phyloP scores from a whole-genome alignment of 768 basidiomycete genomes.

The Auricularia sp. region DNA sequence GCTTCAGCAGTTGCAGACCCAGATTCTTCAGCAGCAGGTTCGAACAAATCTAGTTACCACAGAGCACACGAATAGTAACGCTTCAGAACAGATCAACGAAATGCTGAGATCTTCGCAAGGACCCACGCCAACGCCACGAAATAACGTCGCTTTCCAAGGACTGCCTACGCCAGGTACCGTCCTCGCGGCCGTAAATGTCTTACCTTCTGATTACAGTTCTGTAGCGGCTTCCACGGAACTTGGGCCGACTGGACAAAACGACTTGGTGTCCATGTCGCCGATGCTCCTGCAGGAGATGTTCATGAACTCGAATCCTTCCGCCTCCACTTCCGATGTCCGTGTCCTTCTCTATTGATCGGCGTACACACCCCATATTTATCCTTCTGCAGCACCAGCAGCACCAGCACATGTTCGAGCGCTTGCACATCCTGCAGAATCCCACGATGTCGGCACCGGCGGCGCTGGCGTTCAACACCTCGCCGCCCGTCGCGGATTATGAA shows the following conservation, averaged over 20 bases:
- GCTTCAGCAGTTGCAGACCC: conserved; percentile 67
- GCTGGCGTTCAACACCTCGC: not conserved
- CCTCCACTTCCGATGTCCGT: not conserved
- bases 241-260: conserved; percentile 45
- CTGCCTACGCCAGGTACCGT: conserved; percentile 60
- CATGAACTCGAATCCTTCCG: not conserved
- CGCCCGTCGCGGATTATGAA: not conserved
- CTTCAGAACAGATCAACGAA: conserved; percentile 10
- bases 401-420: not conserved
- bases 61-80: not conserved
- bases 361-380: conserved; percentile 10
- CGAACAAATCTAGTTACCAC: conserved; percentile 12
- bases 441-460: conserved; percentile 9
- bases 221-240: conserved; percentile 58
- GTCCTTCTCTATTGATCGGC: conserved; percentile 12
- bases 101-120: conserved; percentile 24
- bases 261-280: conserved; percentile 43
- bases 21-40: conserved; percentile 87
- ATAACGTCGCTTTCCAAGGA: conserved; percentile 30
- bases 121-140: conserved; percentile 19
- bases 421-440: conserved; percentile 1
- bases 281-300: conserved; percentile 36
- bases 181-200: conserved; percentile 10
- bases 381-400: conserved; percentile 8
- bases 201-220: conserved; percentile 3